These are phyloP conservation scores for Fusarium sp. DNA, from an alignment of 2,329 filamentous ascomycete genomes.

Conservation along the genomic window DNA sequence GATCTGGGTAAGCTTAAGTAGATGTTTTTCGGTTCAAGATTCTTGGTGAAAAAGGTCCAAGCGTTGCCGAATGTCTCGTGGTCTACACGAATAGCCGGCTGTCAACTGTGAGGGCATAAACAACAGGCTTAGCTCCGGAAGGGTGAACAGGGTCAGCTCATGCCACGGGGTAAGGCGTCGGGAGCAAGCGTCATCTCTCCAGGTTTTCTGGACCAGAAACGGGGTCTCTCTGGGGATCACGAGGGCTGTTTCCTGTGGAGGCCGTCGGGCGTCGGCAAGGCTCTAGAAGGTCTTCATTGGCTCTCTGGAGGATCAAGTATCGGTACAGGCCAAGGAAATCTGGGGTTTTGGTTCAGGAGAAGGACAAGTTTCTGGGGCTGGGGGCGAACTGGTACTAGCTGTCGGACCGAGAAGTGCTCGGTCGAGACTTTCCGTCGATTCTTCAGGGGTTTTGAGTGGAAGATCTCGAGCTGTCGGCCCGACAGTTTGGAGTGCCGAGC, in stretches of 20 bases:
- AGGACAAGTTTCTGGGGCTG: slow-evolving; percentile 24
- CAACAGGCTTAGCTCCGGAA: background rate
- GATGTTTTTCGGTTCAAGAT: background rate
- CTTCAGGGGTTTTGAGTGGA: background rate
- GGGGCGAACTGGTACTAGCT: slow-evolving; percentile 7
- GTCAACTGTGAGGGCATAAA: background rate
- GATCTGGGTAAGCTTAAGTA: background rate
- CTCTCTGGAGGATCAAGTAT: slow-evolving; percentile 19
- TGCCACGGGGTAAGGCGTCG: slow-evolving; percentile 11
- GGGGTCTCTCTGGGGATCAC: slow-evolving; percentile 18
- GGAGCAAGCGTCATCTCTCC: slow-evolving; percentile 12
- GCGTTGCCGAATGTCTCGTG: slow-evolving; percentile 1
- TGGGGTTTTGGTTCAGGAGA: slow-evolving; percentile 28
- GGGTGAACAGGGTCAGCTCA: slow-evolving; percentile 6
- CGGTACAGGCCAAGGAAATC: slow-evolving; percentile 24
- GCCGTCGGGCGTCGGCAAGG: background rate
- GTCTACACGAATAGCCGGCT: background rate
- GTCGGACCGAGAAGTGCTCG: slow-evolving; percentile 26
- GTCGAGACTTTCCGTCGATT: background rate
- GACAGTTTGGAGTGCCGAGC: background rate
- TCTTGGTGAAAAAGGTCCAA: background rate
- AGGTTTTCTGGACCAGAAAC: background rate
- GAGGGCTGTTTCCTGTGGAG: background rate
- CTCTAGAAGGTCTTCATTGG: background rate
- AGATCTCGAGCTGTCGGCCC: background rate